Evolutionary conservation across 352 stramenopile genomes (phyloP), one percentile per base, ranked within the genome.

Genomic region (Phytophthora melonis): DNA sequence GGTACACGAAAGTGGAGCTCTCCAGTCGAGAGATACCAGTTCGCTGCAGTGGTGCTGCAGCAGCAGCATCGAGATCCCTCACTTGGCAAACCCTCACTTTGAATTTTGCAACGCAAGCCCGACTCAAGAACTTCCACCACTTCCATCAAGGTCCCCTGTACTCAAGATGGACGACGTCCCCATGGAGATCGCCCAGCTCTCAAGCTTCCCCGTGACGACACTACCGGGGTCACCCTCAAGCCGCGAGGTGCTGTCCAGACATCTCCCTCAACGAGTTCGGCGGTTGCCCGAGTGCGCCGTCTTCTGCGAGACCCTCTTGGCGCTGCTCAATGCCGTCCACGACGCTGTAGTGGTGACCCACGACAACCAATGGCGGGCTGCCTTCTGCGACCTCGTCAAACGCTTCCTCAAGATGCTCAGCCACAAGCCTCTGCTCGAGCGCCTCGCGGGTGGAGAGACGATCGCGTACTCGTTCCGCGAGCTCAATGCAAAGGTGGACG

Each of bases 371-470:
- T 68, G 32, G 19, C 50, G 3, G 34, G 32, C 7, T 23, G n/a
- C 4, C 21, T 68, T 39, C 34, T 60, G 61, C 14, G 16, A 63
- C 14, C 8, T 62, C 21, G 16, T 63, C 18, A 49, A 32, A 23
- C 13, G 27, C 5, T 70, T 75, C 30, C 34, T 73, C 2, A 66
- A 58, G 36, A 14, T 74, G 45, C 50, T 77, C 34, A 59, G 65
- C 41, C 19, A 14, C 9, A 41, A 34, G 8, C 45, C 57, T 6
- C 23, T 70, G 16, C 32, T 78, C 14, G 21, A 64, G 30, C 66
- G 71, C 10, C 66, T 74, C 5, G 71, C 71, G 14, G 63, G 27
- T 14, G 58, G 45, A 5, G 65, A 74, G 27, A 50, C 47, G 1
- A 39, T 65, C 47, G 60, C 70, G 1, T 54, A 27, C 19, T 45